Percentiles rank a stretch among this genome's conserved stretches.
phyloP scores from a whole-genome alignment of 371 early-diverging fungal species.

The Actinomortierella wolfii region DNA sequence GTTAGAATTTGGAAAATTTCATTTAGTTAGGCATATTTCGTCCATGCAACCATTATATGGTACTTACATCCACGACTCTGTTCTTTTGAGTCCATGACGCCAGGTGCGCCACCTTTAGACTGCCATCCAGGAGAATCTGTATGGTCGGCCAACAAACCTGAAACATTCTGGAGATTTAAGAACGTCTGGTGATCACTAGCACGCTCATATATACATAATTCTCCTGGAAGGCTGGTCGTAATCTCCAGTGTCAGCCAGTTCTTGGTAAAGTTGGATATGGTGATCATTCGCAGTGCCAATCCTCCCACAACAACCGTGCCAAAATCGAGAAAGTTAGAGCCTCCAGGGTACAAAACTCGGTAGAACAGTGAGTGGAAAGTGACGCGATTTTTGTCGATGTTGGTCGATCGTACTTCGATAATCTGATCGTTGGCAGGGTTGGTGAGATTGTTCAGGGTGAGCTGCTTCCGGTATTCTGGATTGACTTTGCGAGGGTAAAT shows the following conservation, averaged over 20 bases:
- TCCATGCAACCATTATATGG: not conserved
- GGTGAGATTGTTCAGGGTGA: slow-evolving; percentile 88
- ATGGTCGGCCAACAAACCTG: slow-evolving; percentile 9
- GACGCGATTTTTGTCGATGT: slow-evolving; percentile 94
- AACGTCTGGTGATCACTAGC: slow-evolving; percentile 31
- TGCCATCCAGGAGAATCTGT: slow-evolving; percentile 1
- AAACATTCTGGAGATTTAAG: slow-evolving; percentile 16
- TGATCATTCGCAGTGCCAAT: slow-evolving; percentile 78
- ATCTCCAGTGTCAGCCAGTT: slow-evolving; percentile 61
- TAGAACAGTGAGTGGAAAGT: slow-evolving; percentile 97
- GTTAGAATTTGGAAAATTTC: too few species aligned
- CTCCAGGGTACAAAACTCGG: slow-evolving; percentile 86
- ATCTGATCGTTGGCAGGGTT: slow-evolving; percentile 91
- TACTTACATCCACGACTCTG: slow-evolving; percentile 21
- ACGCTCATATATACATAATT: slow-evolving; percentile 52
- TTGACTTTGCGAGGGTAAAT: slow-evolving; percentile 98
- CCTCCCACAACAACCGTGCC: slow-evolving; percentile 87
- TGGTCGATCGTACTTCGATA: slow-evolving; percentile 90
- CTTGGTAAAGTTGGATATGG: slow-evolving; percentile 83
- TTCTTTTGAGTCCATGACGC: not conserved
- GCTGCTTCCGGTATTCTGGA: slow-evolving; percentile 95
- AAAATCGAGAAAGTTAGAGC: slow-evolving; percentile 94
- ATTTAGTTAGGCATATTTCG: too few species aligned
- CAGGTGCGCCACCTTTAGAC: not conserved
- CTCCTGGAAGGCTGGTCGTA: slow-evolving; percentile 72